Conservation (phyloP, 2,329 filamentous ascomycete genomes). For the Orbilia oligospora region DNA sequence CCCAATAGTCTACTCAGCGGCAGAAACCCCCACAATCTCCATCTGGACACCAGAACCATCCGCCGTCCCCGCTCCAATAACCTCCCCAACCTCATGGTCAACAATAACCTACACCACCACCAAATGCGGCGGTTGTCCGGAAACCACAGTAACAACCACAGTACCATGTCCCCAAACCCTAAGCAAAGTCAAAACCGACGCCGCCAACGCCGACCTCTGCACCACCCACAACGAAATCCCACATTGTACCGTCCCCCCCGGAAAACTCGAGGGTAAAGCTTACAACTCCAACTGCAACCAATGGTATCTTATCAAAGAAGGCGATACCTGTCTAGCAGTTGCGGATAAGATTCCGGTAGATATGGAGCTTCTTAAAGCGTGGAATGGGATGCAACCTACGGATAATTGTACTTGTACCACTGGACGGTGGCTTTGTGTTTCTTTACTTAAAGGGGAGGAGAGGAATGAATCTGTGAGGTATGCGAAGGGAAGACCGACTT, state of each 20-base stretch:
- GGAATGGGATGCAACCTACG: slow-evolving; percentile 16
- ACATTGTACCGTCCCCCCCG: slow-evolving; percentile 47
- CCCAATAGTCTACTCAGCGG: neutral
- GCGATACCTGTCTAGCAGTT: slow-evolving; percentile 27
- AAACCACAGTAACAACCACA: slow-evolving; percentile 4
- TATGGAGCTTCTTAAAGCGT: neutral
- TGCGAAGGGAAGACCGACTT: neutral
- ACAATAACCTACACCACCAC: slow-evolving; percentile 21
- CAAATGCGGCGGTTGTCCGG: slow-evolving; percentile 2
- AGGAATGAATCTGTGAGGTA: neutral
- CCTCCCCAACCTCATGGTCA: neutral
- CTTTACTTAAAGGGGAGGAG: neutral
- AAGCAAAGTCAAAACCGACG: slow-evolving; percentile 20
- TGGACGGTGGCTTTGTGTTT: slow-evolving; percentile 43
- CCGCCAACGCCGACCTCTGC: slow-evolving; percentile 22
- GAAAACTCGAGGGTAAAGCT: slow-evolving; percentile 15
- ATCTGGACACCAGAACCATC: too few relatives aligned
- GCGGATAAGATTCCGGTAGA: neutral
- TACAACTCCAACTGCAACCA: slow-evolving; percentile 42
- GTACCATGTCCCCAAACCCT: slow-evolving; percentile 39
- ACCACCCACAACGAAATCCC: slow-evolving; percentile 47
- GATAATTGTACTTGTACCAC: neutral
- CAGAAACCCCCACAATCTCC: too few relatives aligned
- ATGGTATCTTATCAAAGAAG: slow-evolving; percentile 43
- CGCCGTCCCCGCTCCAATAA: too few relatives aligned